Conservation (phyloP, 2,329 filamentous ascomycete genomes). For the Metarhizium album region DNA sequence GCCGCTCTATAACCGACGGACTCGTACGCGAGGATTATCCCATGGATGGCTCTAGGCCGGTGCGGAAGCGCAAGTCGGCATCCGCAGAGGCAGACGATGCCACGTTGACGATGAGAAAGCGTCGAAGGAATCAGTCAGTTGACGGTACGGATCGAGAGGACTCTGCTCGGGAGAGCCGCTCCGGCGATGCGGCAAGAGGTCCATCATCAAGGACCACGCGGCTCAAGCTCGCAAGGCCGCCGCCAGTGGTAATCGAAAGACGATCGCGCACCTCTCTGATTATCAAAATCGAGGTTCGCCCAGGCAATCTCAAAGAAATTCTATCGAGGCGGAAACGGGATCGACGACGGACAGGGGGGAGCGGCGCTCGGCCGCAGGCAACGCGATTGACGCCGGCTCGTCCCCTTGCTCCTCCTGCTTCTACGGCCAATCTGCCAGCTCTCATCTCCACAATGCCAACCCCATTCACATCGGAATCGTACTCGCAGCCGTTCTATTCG, state of each 20-base stretch:
- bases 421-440: conserved; percentile 3
- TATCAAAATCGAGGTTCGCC: conserved; percentile 24
- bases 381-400: conserved; percentile 13
- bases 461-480: conserved; percentile 46
- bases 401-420: conserved; percentile 1
- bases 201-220: conserved; percentile 46
- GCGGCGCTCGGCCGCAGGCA: conserved; percentile 10
- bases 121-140: conserved; percentile 37
- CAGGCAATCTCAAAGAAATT: conserved; percentile 28
- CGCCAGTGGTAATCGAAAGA: conserved; percentile 31
- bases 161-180: conserved; percentile 18
- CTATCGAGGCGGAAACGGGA: conserved; percentile 24
- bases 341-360: conserved; percentile 15
- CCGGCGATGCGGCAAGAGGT: conserved; percentile 16
- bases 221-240: conserved; percentile 33
- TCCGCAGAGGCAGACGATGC: conserved; percentile 53
- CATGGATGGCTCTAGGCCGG: conserved; percentile 63
- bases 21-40: conserved; percentile 62
- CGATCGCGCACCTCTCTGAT: conserved; percentile 24
- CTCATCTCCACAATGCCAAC: conserved; percentile 33
- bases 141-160: conserved; percentile 28
- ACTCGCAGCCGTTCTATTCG: conserved; percentile 73
- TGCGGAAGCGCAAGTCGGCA: conserved; percentile 78
- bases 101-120: conserved; percentile 40
- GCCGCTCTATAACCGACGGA: conserved; percentile 65